Evolutionary conservation across 2,329 filamentous ascomycete species (phyloP).

Genomic region (Fusarium transvaalense): DNA sequence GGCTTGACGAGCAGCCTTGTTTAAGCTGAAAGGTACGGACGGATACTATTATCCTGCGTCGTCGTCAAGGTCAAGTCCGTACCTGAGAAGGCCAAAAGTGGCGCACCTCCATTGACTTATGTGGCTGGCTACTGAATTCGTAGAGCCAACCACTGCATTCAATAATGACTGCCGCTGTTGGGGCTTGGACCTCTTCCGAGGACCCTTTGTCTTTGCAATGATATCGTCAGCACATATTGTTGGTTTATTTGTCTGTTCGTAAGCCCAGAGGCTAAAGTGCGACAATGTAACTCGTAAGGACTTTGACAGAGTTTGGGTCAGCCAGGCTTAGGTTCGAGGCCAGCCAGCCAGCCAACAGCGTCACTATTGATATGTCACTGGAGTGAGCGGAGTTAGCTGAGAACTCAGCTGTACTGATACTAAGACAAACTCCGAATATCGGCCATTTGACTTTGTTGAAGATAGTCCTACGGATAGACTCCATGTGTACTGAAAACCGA

Average conservation of each 20-base stretch:
- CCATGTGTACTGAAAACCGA: slow-evolving; percentile 21
- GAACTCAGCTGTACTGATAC: slow-evolving; percentile 4
- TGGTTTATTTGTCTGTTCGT: not conserved
- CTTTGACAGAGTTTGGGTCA: slow-evolving; percentile 17
- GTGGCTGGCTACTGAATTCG: slow-evolving; percentile 31
- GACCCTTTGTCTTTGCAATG: slow-evolving; percentile 23
- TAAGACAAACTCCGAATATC: not conserved
- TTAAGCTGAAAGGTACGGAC: slow-evolving; percentile 12
- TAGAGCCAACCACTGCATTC: slow-evolving; percentile 14
- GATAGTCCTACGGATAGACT: too few species aligned
- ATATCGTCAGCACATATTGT: slow-evolving; percentile 4
- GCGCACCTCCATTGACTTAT: slow-evolving; percentile 15
- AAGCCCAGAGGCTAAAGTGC: slow-evolving; percentile 10
- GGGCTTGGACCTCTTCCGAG: slow-evolving; percentile 30
- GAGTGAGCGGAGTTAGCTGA: not conserved
- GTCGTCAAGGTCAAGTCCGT: not conserved
- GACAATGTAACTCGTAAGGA: slow-evolving; percentile 13
- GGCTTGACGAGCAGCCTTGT: slow-evolving; percentile 37
- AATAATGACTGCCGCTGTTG: not conserved
- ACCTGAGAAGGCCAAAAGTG: slow-evolving; percentile 9
- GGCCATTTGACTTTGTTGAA: not conserved
- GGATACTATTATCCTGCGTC: not conserved
- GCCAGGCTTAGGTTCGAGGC: not conserved
- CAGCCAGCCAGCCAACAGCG: not conserved
- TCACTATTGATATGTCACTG: slow-evolving; percentile 29